Base-by-base conservation (phyloP, 2,329 filamentous ascomycete genomes). In the Lachnellula arida region DNA sequence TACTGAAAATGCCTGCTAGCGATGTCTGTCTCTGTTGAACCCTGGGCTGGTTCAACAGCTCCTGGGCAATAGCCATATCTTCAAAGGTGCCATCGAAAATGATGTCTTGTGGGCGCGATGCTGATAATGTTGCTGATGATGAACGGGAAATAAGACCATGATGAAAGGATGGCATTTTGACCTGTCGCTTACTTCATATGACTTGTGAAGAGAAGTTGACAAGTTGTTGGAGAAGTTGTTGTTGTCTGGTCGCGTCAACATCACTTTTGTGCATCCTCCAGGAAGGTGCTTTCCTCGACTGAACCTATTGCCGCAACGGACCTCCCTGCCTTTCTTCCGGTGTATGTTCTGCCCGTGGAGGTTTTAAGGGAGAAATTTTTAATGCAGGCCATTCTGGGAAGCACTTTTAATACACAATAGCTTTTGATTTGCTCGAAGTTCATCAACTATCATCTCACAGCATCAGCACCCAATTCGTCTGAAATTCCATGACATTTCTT, bases 151-250 rank as follows among this genome's bases (percentile, higher is more conserved):
- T 60, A 60, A 68, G 59, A 60, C 62, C 60, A 67, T 66, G 51
- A 48, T 61, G 56, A 51, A 67, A 67, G 64, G 68, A 55, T 61
- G 68, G 67, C 71, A 73, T 72, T 58, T 51, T 58, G 54, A 12
- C 37, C 39, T 32, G 46, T 51, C 19, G 11, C 6, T 15, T 50
- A 15, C 17, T 40, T 15, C n/a, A 11, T 9, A 50, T 23, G 42
- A 25, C 12, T 11, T 17, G 42, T 44, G 42, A 44, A 23, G 12
- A 12, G 40, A 22, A 23, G 19, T 12, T 32, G 28, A 32, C 28
- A 12, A 12, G 28, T 32, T 5, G n/a, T 19, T 12, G n/a, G 42
- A 19, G 42, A 44, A 44, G 17, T 19, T 22, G 28, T 25, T n/a
- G 9, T 22, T 44, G 12, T 4, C 1, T 5, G n/a, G 19, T 44